Conservation (phyloP, 139 green algal species). For the Coelastrella sp. region DNA sequence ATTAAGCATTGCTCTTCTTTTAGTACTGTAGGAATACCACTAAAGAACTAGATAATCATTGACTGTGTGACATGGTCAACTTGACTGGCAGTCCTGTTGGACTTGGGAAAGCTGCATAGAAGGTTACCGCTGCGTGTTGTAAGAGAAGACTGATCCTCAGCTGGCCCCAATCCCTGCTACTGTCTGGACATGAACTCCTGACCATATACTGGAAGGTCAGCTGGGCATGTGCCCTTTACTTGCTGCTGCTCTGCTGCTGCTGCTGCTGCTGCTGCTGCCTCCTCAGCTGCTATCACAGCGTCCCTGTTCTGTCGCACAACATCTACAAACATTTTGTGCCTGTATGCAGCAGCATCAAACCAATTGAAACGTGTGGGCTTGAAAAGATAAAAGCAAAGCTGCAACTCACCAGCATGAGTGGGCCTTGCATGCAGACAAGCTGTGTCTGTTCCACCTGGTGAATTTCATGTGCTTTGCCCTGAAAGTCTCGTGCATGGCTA, state of each 20-base stretch:
- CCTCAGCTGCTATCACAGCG: slow-evolving; percentile 1
- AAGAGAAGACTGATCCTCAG: background rate
- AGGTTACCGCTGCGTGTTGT: background rate
- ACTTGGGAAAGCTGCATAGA: background rate
- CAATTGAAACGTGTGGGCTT: background rate
- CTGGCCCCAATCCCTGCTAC: background rate
- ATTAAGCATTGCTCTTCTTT: too few relatives aligned
- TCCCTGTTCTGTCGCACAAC: slow-evolving; percentile 75
- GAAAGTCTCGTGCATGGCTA: too few relatives aligned
- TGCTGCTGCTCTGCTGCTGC: slow-evolving; percentile 6
- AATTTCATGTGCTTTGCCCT: too few relatives aligned
- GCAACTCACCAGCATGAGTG: too few relatives aligned
- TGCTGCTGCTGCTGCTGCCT: slow-evolving; percentile 15
- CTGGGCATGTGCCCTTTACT: slow-evolving; percentile 54
- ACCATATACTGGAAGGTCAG: slow-evolving; percentile 80
- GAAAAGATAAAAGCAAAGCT: too few relatives aligned
- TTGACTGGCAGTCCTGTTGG: too few relatives aligned
- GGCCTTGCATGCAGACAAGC: too few relatives aligned
- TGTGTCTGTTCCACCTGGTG: too few relatives aligned
- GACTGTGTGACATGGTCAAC: too few relatives aligned
- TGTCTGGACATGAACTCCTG: slow-evolving; percentile 60
- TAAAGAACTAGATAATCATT: too few relatives aligned
- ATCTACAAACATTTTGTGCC: slow-evolving; percentile 91
- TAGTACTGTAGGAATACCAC: too few relatives aligned
- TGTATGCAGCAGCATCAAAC: slow-evolving; percentile 44